phyloP scores from a whole-genome alignment of 495 filamentous ascomycete species.

The Achaetomiella virescens region DNA sequence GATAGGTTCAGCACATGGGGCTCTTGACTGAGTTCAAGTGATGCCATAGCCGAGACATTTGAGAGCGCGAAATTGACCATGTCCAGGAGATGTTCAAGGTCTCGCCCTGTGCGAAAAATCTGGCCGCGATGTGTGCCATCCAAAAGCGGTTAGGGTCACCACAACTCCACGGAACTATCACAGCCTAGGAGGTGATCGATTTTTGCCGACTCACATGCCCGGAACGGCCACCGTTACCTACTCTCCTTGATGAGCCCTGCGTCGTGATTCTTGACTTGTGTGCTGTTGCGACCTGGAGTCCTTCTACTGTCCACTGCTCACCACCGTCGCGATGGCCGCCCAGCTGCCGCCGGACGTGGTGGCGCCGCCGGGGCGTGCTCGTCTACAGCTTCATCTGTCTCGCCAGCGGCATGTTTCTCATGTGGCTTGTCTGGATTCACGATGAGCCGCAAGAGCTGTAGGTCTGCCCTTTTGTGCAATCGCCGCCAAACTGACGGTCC shows the following conservation, averaged over 20 bases:
- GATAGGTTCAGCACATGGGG: no score
- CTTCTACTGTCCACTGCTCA: neutral
- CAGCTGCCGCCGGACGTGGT: constrained; percentile 38
- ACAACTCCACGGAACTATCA: no score
- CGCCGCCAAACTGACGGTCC: neutral
- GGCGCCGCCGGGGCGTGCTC: constrained; percentile 34
- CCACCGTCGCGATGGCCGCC: constrained; percentile 26
- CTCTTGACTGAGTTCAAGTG: no score
- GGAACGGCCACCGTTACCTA: no score
- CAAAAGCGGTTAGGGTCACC: no score
- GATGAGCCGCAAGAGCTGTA: constrained; percentile 45
- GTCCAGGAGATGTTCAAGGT: no score
- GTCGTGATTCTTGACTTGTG: neutral
- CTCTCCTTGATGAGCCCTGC: neutral
- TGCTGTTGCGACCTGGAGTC: neutral
- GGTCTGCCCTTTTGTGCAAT: constrained; percentile 10
- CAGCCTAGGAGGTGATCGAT: no score
- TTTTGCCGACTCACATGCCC: no score
- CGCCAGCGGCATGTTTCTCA: constrained; percentile 28
- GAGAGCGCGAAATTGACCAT: no score
- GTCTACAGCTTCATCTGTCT: constrained; percentile 39
- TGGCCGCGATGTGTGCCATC: no score
- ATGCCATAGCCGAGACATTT: no score
- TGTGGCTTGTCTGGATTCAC: constrained; percentile 39
- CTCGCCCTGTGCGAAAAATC: no score